A percentile compares a stretch with the other conserved stretches of the same genome.
Evolutionary conservation across 805 yeast genomes (phyloP).

Genomic region (Suhomyces faveliae): DNA sequence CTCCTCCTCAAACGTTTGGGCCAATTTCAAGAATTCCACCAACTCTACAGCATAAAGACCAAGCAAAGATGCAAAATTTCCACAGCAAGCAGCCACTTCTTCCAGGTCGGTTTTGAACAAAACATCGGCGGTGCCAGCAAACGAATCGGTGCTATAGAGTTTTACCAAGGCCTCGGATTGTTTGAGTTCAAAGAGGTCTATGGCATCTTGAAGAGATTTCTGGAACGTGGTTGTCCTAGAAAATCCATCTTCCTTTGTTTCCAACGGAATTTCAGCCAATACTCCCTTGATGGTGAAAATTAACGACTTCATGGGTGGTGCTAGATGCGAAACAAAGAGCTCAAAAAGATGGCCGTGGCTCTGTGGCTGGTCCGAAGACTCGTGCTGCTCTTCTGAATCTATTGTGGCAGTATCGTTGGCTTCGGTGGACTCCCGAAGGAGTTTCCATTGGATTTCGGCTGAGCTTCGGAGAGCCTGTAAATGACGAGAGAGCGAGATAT

Average conservation of each 20-base stretch:
- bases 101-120: slow-evolving; percentile 60
- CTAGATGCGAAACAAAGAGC: slow-evolving; percentile 62
- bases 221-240: slow-evolving; percentile 45
- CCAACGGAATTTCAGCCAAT: slow-evolving; percentile 58
- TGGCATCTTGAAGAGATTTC: slow-evolving; percentile 49
- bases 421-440: slow-evolving; percentile 37
- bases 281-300: slow-evolving; percentile 63
- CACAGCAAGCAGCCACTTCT: slow-evolving; percentile 82
- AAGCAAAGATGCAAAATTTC: slow-evolving; percentile 68
- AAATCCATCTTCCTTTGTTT: slow-evolving; percentile 30
- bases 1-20: slow-evolving; percentile 40
- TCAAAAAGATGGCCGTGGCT: slow-evolving; percentile 51
- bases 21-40: slow-evolving; percentile 41
- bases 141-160: slow-evolving; percentile 56
- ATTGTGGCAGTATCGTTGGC: not conserved
- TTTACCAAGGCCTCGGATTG: slow-evolving; percentile 56
- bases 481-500: slow-evolving; percentile 52
- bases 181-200: slow-evolving; percentile 53
- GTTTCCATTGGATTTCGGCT: slow-evolving; percentile 62
- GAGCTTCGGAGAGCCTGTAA: slow-evolving; percentile 68
- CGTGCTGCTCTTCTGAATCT: not conserved
- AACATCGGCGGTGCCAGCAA: slow-evolving; percentile 33
- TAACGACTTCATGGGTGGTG: slow-evolving; percentile 71
- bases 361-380: not conserved
- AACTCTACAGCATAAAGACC: slow-evolving; percentile 63